Conservation (phyloP, 257 asterid genomes). For the Jacaranda copaia region DNA sequence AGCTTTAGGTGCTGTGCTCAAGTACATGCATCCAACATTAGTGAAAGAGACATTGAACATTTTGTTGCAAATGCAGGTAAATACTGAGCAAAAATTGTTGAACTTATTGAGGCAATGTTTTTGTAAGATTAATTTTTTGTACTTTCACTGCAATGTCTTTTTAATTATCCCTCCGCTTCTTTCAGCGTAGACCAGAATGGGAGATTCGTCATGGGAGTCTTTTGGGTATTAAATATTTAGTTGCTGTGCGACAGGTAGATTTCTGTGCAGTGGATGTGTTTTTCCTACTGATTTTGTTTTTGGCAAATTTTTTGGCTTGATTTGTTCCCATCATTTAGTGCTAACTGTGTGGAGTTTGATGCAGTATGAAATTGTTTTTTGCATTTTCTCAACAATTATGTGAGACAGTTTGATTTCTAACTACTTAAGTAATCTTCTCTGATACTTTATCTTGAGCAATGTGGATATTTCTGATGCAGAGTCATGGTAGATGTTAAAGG, state of each 20-base stretch:
- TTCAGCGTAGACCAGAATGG: slow-evolving; percentile 99
- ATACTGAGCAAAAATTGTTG: slow-evolving; percentile 38
- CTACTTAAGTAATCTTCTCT: slow-evolving; percentile 2
- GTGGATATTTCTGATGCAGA: background rate
- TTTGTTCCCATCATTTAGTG: background rate
- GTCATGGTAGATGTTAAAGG: background rate
- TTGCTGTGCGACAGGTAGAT: slow-evolving; percentile 97
- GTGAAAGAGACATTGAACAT: slow-evolving; percentile 80
- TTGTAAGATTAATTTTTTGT: slow-evolving; percentile 21
- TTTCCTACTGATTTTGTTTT: slow-evolving; percentile 13
- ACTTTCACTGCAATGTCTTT: slow-evolving; percentile 39
- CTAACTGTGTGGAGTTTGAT: background rate
- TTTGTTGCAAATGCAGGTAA: slow-evolving; percentile 98
- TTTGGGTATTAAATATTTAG: slow-evolving; percentile 92
- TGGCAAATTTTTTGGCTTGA: slow-evolving; percentile 27
- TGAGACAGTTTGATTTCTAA: background rate
- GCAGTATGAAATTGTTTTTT: slow-evolving; percentile 16
- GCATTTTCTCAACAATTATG: slow-evolving; percentile 10
- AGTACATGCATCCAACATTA: slow-evolving; percentile 88
- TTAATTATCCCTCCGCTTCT: slow-evolving; percentile 64
- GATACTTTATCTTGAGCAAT: slow-evolving; percentile 13
- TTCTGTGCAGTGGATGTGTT: slow-evolving; percentile 28
- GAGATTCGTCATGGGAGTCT: slow-evolving; percentile 99
- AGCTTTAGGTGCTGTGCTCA: slow-evolving; percentile 96
- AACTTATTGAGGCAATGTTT: slow-evolving; percentile 3